Percentiles rank a stretch among this genome's conserved stretches.
These are phyloP conservation scores for Cryptococcus deneoformans DNA, from an alignment of 1,284 basidiomycete genomes.

Conservation along the genomic window DNA sequence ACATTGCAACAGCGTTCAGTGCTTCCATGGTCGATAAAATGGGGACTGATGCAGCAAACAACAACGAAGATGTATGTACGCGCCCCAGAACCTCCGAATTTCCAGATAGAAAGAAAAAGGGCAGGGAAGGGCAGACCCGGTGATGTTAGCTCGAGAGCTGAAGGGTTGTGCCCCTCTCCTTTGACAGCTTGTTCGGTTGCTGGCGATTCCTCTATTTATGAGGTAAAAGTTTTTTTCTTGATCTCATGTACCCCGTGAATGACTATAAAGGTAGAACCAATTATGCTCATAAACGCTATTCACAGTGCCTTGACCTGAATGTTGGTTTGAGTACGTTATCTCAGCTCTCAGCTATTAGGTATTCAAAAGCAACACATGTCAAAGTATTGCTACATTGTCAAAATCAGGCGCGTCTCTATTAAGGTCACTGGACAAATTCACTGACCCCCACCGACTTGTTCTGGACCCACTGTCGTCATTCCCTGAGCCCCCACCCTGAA, in stretches of 20 bases:
- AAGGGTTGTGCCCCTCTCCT: conserved; percentile 8
- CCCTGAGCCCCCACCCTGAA: no score
- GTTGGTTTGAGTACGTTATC: conserved; percentile 9
- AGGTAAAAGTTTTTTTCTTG: background rate
- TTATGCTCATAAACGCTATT: background rate
- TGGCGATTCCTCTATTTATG: conserved; percentile 5
- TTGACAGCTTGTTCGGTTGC: conserved; percentile 9
- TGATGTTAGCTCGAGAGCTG: background rate
- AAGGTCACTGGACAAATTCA: no score
- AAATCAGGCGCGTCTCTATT: no score
- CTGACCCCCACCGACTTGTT: no score
- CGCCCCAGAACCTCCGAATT: background rate
- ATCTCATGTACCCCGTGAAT: background rate
- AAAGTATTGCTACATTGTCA: no score
- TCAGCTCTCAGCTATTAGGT: no score
- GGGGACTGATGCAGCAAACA: no score
- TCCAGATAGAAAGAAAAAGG: background rate
- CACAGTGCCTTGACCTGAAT: conserved; percentile 12
- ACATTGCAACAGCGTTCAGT: background rate
- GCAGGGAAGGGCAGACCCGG: background rate
- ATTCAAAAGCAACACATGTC: no score
- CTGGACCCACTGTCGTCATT: no score
- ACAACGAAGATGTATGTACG: background rate
- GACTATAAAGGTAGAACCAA: background rate
- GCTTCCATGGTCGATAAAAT: no score